Conservation (phyloP, 345 rosid genomes). For the Melaleuca quinquenervia region DNA sequence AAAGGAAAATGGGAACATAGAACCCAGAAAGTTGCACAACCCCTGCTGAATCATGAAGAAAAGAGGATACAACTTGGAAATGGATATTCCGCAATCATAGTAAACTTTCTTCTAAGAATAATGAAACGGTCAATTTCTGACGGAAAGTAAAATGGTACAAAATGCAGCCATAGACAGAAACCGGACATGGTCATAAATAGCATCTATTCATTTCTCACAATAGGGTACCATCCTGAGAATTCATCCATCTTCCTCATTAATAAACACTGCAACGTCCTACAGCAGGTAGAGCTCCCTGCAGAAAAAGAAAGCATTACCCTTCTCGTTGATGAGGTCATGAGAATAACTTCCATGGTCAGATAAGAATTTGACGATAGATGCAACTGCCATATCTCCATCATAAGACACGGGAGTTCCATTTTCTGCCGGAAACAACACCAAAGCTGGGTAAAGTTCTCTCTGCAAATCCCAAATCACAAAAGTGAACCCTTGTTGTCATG, state of each 20-base stretch:
- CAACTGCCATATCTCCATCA: slow-evolving; percentile 59
- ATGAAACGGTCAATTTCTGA: not conserved
- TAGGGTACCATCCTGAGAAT: not conserved
- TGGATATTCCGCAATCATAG: not conserved
- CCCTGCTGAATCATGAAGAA: not conserved
- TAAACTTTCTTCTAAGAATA: not conserved
- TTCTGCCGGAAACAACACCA: slow-evolving; percentile 74
- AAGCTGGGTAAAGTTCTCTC: slow-evolving; percentile 80
- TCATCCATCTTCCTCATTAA: not conserved
- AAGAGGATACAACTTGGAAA: not conserved
- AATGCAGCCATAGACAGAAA: not conserved
- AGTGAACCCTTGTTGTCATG: not conserved
- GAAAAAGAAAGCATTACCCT: slow-evolving; percentile 26
- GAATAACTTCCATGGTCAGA: slow-evolving; percentile 50
- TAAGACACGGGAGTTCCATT: slow-evolving; percentile 40
- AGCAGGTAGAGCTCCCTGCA: not conserved
- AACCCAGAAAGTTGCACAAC: not conserved
- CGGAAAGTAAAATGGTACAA: not conserved
- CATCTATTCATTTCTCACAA: not conserved
- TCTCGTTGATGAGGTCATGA: slow-evolving; percentile 32
- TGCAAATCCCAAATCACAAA: slow-evolving; percentile 18
- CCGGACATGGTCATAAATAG: not conserved
- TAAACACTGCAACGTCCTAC: not conserved
- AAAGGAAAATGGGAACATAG: not conserved
- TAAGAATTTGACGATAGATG: slow-evolving; percentile 61